Evolutionary conservation across 225 moss, liverwort and hornwort genomes (phyloP), one percentile per base, ranked within the genome.

Genomic region (Pseudisothecium myosuroides): DNA sequence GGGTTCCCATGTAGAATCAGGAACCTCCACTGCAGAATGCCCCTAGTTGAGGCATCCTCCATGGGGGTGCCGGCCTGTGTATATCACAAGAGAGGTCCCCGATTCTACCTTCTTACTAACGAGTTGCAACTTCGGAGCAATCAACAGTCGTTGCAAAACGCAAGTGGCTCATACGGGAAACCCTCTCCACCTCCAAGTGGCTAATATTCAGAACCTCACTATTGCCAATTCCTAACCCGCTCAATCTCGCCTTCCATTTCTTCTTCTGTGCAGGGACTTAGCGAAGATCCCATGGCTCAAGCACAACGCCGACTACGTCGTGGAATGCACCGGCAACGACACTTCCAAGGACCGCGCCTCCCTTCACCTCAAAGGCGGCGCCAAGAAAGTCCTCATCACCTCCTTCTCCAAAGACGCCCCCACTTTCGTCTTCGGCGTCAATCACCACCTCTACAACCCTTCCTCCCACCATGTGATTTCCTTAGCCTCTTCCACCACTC

Each of bases 331-430:
- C n/a, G 94, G 93, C 20, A 90, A 93, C 71, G 90, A 91, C 72
- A 94, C 93, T 14, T 92, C 89, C 49, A 93, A 90, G 50, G 94
- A 93, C 69, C 65, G 89, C 31, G 93, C 93, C 7, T 90, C 90
- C 4, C 89, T 85, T 34, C 94, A 95, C 80, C 89, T 95, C 15
- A 95, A 93, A 50, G 94, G 94, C 10, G 94, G 94, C 29, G 94
- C 93, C 47, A 93, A 93, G 93, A 92, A 93, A 84, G 94, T 95
- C 49, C 83, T 95, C 75, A 95, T 95, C 49, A 93, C 94, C 14
- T 92, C 88, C 59, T 93, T 87, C 43, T 92, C 92, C 41, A 93
- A 93, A 37, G 93, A 95, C 65, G 93, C 95, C 2, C 93, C 93
- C 9, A 95, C 88, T 11, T 93, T 95, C 66, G 91, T 95, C 17